phyloP scores from a whole-genome alignment of 805 yeast genomes.

The Yamadazyma akitaensis region DNA sequence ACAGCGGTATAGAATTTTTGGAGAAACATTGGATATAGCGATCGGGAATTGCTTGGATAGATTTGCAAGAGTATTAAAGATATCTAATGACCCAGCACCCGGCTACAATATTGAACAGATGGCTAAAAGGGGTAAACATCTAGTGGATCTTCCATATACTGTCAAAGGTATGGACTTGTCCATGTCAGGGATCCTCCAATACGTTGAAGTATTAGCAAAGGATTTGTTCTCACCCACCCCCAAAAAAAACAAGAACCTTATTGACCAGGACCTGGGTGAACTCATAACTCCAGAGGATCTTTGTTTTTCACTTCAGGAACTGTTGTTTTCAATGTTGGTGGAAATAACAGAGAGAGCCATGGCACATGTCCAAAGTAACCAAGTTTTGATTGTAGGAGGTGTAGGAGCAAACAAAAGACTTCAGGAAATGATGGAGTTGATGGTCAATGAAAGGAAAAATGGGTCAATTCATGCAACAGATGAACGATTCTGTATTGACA shows the following conservation, averaged over 20 bases:
- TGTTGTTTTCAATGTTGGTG: constrained; percentile 90
- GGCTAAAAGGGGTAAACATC: constrained; percentile 65
- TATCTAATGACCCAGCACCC: constrained; percentile 93
- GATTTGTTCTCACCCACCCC: constrained; percentile 52
- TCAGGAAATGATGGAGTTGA: constrained; percentile 94
- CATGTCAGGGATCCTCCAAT: constrained; percentile 92
- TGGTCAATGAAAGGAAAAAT: constrained; percentile 80
- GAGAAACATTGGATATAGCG: constrained; percentile 98
- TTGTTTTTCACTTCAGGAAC: constrained; percentile 91
- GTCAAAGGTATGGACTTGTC: constrained; percentile 98
- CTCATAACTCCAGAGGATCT: constrained; percentile 77
- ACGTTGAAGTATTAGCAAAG: constrained; percentile 75
- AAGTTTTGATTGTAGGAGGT: constrained; percentile 95
- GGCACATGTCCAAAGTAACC: constrained; percentile 91
- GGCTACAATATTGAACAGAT: constrained; percentile 96
- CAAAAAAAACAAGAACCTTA: constrained; percentile 37
- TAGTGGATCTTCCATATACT: constrained; percentile 86
- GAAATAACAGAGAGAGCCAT: constrained; percentile 97
- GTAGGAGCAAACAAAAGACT: constrained; percentile 93
- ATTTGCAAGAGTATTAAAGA: constrained; percentile 86
- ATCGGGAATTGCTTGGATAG: constrained; percentile 96
- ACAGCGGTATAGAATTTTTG: constrained; percentile 93
- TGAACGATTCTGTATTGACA: constrained; percentile 94
- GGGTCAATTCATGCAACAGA: constrained; percentile 94
- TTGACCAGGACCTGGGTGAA: constrained; percentile 44